Base-by-base conservation (phyloP, 495 filamentous ascomycete species). In the Neurospora tetraspora region DNA sequence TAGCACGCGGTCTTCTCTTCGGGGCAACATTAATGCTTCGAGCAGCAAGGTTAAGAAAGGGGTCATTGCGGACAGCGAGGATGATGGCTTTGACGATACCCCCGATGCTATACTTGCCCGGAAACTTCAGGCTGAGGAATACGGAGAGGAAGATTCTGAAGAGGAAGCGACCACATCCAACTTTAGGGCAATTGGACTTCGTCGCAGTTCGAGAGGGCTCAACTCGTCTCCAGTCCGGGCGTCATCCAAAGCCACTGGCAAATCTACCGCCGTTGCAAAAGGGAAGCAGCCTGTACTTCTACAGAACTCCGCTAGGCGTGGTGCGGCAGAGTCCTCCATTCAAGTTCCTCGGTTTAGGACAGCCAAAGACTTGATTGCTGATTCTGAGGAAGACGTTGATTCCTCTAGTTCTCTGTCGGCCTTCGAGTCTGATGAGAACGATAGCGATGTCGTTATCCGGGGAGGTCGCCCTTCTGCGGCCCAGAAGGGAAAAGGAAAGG, bases 61-160 rank as follows among this genome's bases (percentile, higher is more conserved):
- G 6, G 82, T 85, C 69, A 77, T 75, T 45, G 71, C 53, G 14
- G 53, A 65, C 27, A 65, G 39, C 12, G 80, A 83, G n/a, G 77
- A 78, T 38, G 72, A 74, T 34, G 74, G 82, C 36, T 74, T 77
- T 34, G 84, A 72, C 18, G 59, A 74, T 36, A 14, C 39, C 37
- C 73, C 84, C 1, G 89, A 91, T 77, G 84, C 82, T 34, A 82
- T 83, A 68, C 74, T 91, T 27, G 89, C 90, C 16, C 80, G 77
- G 70, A 79, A 77, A 34, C 80, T 91, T 42, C 90, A 92, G 76
- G 79, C 86, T 68, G 83, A 88, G 72, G 90, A 92, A 74, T 90
- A 90, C 74, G 68, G 36, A 18, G 42, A 59, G 8, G n/a, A 37
- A 5, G 42, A n/a, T n/a, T 34, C 68, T 7, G 11, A 18, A 34